Evolutionary conservation across 176 grass and related monocot genomes (phyloP).

Genomic region (Leersia perrieri): DNA sequence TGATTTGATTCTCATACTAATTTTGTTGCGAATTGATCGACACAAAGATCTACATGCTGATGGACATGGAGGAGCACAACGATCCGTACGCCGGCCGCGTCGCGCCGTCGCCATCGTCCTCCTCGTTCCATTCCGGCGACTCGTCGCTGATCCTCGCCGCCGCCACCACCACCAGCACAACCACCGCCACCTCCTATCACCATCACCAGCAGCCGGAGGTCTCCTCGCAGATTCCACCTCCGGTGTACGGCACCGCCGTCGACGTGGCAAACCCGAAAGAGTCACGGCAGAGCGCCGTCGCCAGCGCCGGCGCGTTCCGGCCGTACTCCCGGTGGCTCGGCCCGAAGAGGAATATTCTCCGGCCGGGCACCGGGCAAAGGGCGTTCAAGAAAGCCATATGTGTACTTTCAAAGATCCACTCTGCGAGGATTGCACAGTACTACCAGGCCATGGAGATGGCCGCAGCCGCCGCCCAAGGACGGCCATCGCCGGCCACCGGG

Average conservation of each 20-base stretch:
- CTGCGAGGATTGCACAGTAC: background rate
- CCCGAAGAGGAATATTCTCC: slow-evolving; percentile 13
- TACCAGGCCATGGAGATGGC: background rate
- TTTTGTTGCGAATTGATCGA: background rate
- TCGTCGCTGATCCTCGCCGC: background rate
- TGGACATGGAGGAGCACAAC: slow-evolving; percentile 12
- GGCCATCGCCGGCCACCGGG: background rate
- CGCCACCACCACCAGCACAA: background rate
- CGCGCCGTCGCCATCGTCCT: background rate
- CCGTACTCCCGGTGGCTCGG: background rate
- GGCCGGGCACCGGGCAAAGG: background rate
- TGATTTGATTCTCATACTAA: background rate
- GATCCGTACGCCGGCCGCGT: background rate
- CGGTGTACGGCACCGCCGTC: too few species aligned
- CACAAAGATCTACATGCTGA: slow-evolving; percentile 9
- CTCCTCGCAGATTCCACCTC: background rate
- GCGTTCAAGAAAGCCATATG: slow-evolving; percentile 24
- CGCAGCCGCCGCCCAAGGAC: background rate
- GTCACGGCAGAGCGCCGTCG: background rate
- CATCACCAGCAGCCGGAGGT: background rate
- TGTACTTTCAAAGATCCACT: slow-evolving; percentile 1
- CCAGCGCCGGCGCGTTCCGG: background rate
- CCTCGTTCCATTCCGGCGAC: background rate
- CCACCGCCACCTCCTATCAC: background rate
- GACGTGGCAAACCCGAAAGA: too few species aligned